A percentile compares a stretch with the other conserved stretches of the same genome.
phyloP scores from a whole-genome alignment of 306 rosid species.

The Begonia fuchsioides region DNA sequence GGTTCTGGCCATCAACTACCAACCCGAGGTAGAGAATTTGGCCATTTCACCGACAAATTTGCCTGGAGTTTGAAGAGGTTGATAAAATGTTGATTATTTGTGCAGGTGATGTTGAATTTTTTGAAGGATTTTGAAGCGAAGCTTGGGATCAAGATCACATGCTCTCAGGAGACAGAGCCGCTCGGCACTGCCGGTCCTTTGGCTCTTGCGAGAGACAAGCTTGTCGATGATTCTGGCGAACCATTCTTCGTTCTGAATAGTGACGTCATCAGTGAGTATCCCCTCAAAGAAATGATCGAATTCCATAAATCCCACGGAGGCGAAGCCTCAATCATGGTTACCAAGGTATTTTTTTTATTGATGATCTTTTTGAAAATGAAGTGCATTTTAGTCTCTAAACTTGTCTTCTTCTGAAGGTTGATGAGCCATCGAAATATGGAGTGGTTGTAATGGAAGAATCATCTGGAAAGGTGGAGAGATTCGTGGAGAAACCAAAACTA shows the following conservation, averaged over 20 bases:
- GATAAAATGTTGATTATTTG: constrained; percentile 13
- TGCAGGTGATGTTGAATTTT: constrained; percentile 91
- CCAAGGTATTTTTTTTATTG: constrained; percentile 44
- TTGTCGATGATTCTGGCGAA: constrained; percentile 62
- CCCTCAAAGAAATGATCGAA: constrained; percentile 76
- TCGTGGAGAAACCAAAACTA: constrained; percentile 91
- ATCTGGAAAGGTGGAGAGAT: constrained; percentile 82
- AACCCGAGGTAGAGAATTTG: constrained; percentile 67
- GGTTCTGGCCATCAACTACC: constrained; percentile 95
- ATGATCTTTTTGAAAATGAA: too few species aligned
- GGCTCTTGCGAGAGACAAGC: constrained; percentile 98
- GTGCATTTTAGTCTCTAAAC: too few species aligned
- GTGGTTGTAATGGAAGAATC: constrained; percentile 87
- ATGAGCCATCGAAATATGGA: constrained; percentile 96
- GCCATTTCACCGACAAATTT: constrained; percentile 4
- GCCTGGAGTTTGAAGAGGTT: constrained; percentile 8
- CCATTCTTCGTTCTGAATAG: constrained; percentile 98
- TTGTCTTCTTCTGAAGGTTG: constrained; percentile 53
- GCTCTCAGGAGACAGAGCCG: constrained; percentile 99
- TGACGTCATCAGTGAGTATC: constrained; percentile 95
- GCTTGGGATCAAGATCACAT: constrained; percentile 86
- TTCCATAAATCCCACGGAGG: constrained; percentile 93
- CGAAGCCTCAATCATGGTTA: constrained; percentile 98
- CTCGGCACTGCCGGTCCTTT: constrained; percentile 97
- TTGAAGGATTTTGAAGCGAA: constrained; percentile 85